Evolutionary conservation across 139 green algal genomes (phyloP), one percentile per base, ranked within the genome.

Genomic region (Astrephomene gubernaculifera): DNA sequence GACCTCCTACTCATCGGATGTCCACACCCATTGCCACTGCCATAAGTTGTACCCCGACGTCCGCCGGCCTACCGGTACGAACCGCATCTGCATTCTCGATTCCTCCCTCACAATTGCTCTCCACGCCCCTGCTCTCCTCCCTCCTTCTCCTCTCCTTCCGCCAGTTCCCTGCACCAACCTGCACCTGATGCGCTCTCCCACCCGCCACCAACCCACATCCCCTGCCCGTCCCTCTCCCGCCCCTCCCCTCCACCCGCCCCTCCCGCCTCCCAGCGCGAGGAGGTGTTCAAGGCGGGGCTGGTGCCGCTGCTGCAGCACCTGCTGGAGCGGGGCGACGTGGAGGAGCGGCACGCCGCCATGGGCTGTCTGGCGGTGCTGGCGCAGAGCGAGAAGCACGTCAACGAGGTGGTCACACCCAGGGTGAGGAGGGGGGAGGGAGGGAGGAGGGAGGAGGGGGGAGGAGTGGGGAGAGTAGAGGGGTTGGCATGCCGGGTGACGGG

Each of bases 251-350:
- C 41, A 57, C 31, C 35, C n/a, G n/a, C 45, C 53, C 5, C 36
- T 25, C 57, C 54, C 57, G 1, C 43, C 49, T n/a, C 35, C 9
- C 79, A 92, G 89, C 82, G 87, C 24, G 89, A 92, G 35, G 89
- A 90, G 63, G 21, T 92, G 22, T 71, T 92, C 65, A 90, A 92
- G 63, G 60, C 70, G n/a, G 79, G 80, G 33, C 36, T 80, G 1
- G 12, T 71, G 8, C 79, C 68, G 9, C 41, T 64, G 21, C 63
- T 90, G 49, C 67, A 88, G 14, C 4, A 22, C 19, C 27, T 90
- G 60, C 60, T 90, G 39, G 89, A 92, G 73, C 72, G 74, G 1
- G 79, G 82, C 4, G 36, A 78, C 9, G 54, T 68, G 41, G 82
- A 88, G 63, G 87, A 88, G 63, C 60, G 69, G 1, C 74, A 82